These are phyloP conservation scores for Magnusiomyces suaveolens DNA, from an alignment of 1,139 yeast genomes.

Conservation along the genomic window DNA sequence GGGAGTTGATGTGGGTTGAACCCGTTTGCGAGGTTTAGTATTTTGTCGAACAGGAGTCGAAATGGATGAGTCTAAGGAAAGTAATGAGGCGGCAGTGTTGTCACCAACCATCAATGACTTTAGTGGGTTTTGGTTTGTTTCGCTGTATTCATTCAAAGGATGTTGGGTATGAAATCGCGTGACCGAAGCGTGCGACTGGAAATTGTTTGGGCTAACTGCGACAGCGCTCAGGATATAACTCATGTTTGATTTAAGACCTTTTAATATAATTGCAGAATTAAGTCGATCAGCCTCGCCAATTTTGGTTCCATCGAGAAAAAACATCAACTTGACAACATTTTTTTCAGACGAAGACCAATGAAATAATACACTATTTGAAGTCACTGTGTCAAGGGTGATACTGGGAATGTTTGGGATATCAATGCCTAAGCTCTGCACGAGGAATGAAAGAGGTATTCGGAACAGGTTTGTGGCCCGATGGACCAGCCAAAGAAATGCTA, in stretches of 20 bases:
- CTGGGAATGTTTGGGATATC: conserved; percentile 50
- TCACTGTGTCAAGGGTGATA: conserved; percentile 47
- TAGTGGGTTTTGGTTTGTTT: conserved; percentile 12
- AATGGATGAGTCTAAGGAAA: neutral
- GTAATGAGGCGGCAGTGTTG: conserved; percentile 1
- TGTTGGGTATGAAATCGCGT: conserved; percentile 25
- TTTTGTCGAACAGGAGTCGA: conserved; percentile 1
- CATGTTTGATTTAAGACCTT: conserved; percentile 39
- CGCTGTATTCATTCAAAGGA: conserved; percentile 17
- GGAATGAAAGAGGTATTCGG: conserved; percentile 41
- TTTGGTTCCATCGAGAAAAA: conserved; percentile 42
- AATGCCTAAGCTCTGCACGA: conserved; percentile 43
- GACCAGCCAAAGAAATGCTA: conserved; percentile 43
- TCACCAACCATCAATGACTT: conserved; percentile 6
- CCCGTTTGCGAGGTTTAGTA: neutral
- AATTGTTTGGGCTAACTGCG: conserved; percentile 37
- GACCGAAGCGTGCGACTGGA: conserved; percentile 26
- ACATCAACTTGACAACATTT: conserved; percentile 34
- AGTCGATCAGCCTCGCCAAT: conserved; percentile 33
- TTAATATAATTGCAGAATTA: conserved; percentile 33
- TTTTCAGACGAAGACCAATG: conserved; percentile 46
- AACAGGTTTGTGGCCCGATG: conserved; percentile 38
- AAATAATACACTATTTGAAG: conserved; percentile 40
- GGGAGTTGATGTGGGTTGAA: neutral
- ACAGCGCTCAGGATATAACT: conserved; percentile 49